phyloP scores from a whole-genome alignment of 257 asterid species.

The Ajuga chamaepitys region DNA sequence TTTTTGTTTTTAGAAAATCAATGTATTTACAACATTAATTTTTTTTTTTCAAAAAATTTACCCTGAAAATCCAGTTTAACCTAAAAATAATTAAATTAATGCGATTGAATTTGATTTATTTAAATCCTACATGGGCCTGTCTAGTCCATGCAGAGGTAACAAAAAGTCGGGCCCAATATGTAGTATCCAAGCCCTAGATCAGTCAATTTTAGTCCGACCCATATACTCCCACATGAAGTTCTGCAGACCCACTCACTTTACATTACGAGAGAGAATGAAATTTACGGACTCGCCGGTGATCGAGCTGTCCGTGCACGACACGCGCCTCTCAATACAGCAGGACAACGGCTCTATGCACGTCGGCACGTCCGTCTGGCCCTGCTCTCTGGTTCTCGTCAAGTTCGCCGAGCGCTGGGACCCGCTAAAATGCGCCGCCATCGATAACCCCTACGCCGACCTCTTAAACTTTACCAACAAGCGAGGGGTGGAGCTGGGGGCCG shows the following conservation, averaged over 20 bases:
- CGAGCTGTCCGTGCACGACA: conserved; percentile 50
- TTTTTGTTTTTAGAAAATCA: too few species aligned
- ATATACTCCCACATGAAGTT: not conserved
- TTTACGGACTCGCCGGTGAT: conserved; percentile 86
- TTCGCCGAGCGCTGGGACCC: conserved; percentile 94
- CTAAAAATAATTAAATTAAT: too few species aligned
- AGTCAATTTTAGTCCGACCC: not conserved
- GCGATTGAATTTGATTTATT: too few species aligned
- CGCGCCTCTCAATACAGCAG: conserved; percentile 71
- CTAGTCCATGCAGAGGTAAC: too few species aligned
- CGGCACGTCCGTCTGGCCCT: conserved; percentile 98
- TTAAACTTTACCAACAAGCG: conserved; percentile 61
- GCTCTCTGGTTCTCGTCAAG: conserved; percentile 81
- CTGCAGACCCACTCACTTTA: not conserved
- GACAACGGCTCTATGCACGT: conserved; percentile 96
- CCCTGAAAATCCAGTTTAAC: too few species aligned
- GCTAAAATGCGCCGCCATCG: conserved; percentile 24
- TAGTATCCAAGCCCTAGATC: not conserved
- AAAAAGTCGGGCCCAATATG: not conserved
- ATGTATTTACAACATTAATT: too few species aligned
- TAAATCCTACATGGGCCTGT: not conserved
- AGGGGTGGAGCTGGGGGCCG: conserved; percentile 81
- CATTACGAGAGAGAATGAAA: conserved; percentile 37
- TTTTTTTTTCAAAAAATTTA: too few species aligned
- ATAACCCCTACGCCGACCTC: conserved; percentile 73